Conservation (phyloP, 1,284 basidiomycete species). For the Ceratobasidium sp. region DNA sequence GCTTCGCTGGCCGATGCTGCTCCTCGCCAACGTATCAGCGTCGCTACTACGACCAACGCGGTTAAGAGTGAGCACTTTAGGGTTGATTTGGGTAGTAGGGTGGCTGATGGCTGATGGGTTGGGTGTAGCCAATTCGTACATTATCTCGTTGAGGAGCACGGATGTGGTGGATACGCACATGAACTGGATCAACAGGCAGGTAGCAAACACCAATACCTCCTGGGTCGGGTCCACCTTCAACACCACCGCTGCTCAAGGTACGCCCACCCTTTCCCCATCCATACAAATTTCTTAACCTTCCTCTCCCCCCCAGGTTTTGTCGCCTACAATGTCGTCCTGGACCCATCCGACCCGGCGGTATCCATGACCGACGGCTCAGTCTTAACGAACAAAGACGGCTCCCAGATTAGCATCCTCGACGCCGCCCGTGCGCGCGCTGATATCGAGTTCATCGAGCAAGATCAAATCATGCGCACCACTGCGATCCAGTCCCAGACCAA, state of each 20-base stretch:
- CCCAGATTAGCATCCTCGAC: slow-evolving; percentile 33
- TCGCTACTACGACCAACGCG: neutral
- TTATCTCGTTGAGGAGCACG: slow-evolving; percentile 29
- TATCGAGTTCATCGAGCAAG: slow-evolving; percentile 44
- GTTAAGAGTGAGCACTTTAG: slow-evolving; percentile 3
- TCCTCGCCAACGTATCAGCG: slow-evolving; percentile 11
- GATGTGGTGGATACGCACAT: slow-evolving; percentile 30
- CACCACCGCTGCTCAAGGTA: slow-evolving; percentile 20
- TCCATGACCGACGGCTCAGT: slow-evolving; percentile 35
- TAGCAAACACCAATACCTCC: slow-evolving; percentile 29
- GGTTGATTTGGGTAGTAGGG: neutral
- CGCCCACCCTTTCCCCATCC: neutral
- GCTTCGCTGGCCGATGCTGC: slow-evolving; percentile 42
- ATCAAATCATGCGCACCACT: slow-evolving; percentile 31
- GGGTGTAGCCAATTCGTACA: slow-evolving; percentile 39
- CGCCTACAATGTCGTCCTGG: slow-evolving; percentile 30
- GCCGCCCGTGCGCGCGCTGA: slow-evolving; percentile 30
- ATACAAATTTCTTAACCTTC: neutral
- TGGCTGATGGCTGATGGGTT: neutral
- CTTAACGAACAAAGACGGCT: slow-evolving; percentile 37
- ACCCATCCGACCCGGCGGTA: slow-evolving; percentile 30
- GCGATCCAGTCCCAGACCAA: slow-evolving; percentile 36
- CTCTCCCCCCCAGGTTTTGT: neutral
- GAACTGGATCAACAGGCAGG: slow-evolving; percentile 42
- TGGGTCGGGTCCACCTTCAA: slow-evolving; percentile 25